Evolutionary conservation across 2,329 filamentous ascomycete genomes (phyloP), one percentile per base, ranked within the genome.

Genomic region (Sporothrix schenckii): DNA sequence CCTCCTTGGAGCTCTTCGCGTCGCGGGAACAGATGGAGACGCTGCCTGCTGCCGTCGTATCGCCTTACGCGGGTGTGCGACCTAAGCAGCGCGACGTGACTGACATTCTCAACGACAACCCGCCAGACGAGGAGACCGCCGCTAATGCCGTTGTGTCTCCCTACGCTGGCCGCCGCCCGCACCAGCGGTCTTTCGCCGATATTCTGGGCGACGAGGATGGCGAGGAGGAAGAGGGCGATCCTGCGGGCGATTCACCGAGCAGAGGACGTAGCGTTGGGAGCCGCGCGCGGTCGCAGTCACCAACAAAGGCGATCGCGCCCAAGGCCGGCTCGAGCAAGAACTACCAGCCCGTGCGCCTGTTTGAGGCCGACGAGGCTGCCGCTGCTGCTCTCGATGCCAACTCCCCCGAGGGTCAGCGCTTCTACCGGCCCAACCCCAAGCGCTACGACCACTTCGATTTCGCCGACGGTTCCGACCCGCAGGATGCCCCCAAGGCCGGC

Each of bases 391-490:
- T 53, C 41, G 69, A 56, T 49, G 61, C 44, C 10, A 70, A 84
- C 74, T 81, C 78, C 39, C 82, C 81, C 52, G 80, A 80, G 39
- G 76, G 78, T 34, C 82, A 83, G 53, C 81, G 80, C 69, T 81
- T 80, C 74, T 84, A 86, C 76, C 85, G 90, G 76, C 89, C 91
- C 7, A 87, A 95, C 78, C 87, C 92, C 2, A 88, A 88, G 77
- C 96, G 93, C 80, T 97, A 89, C 81, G 84, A 91, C 71, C 94
- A 98, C 80, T 97, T 97, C 77, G 90, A 93, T 72, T 91, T 97
- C 77, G 88, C 86, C 71, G 89, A 93, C 74, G 89, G 88, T 66
- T 85, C 82, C 24, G 85, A 88, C 69, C 81, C 82, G 19, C 80
- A 82, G 72, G 83, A 87, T 66, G 80, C 79, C 21, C 81, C 83